Conservation (phyloP, 2,329 filamentous ascomycete species). For the Neofusicoccum sp. region DNA sequence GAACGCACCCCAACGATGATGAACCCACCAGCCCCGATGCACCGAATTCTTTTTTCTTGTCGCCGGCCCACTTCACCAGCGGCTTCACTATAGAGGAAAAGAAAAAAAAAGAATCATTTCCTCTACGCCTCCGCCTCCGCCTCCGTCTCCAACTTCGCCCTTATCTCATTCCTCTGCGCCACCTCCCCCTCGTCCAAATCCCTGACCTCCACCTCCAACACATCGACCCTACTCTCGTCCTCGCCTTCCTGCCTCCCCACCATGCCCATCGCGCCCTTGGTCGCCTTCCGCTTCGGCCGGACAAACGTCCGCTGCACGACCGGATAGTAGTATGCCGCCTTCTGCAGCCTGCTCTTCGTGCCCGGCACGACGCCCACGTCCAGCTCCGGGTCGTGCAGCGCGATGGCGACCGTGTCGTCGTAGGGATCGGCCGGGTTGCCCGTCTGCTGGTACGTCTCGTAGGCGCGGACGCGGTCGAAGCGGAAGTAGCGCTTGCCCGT, state of each 20-base stretch:
- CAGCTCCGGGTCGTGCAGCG: conserved; percentile 53
- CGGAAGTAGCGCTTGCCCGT: conserved; percentile 44
- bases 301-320: conserved; percentile 57
- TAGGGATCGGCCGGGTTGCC: conserved; percentile 53
- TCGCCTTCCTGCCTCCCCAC: conserved; percentile 37
- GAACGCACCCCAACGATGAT: too few relatives aligned
- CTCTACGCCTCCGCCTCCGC: neutral
- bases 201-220: conserved; percentile 51
- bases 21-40: too few relatives aligned
- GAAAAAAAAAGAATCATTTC: neutral
- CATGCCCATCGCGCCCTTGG: conserved; percentile 41
- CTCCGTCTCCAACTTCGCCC: conserved; percentile 10
- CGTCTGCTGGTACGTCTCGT: conserved; percentile 57
- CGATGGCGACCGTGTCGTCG: conserved; percentile 56
- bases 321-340: conserved; percentile 63
- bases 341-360: conserved; percentile 35
- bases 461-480: conserved; percentile 58
- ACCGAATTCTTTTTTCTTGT: too few relatives aligned
- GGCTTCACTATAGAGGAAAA: neutral
- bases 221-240: conserved; percentile 49
- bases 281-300: conserved; percentile 48
- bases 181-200: conserved; percentile 51
- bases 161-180: conserved; percentile 27
- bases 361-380: conserved; percentile 22
- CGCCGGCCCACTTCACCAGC: too few relatives aligned